These are phyloP conservation scores for Vitis hybrid DNA, from an alignment of 177 flowering plant genomes.

Conservation along the genomic window DNA sequence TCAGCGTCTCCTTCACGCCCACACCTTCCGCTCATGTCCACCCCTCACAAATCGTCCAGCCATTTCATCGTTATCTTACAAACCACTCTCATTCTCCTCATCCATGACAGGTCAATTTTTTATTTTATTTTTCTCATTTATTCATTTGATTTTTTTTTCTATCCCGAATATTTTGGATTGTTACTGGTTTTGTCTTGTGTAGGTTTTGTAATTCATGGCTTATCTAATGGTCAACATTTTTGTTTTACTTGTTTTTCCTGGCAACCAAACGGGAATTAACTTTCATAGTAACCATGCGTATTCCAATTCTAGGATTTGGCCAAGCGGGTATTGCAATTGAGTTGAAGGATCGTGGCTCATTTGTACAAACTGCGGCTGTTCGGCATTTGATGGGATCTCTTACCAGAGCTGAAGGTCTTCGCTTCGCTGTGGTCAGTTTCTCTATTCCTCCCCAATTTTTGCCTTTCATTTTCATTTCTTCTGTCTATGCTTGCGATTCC, in stretches of 20 bases:
- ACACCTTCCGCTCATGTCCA: too few species aligned
- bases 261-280: too few species aligned
- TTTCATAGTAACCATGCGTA: too few species aligned
- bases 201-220: too few species aligned
- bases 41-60: background rate
- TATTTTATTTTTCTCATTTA: background rate
- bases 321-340: conserved; percentile 2
- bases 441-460: background rate
- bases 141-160: background rate
- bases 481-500: background rate
- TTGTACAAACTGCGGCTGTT: conserved; percentile 50
- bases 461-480: background rate
- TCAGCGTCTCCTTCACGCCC: too few species aligned
- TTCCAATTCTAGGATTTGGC: too few species aligned
- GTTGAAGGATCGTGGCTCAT: conserved; percentile 21
- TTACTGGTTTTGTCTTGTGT: too few species aligned
- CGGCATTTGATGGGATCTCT: conserved; percentile 67
- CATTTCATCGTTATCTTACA: too few species aligned
- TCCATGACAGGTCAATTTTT: conserved; percentile 6
- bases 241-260: too few species aligned
- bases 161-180: background rate
- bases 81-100: conserved; percentile 12
- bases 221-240: too few species aligned
- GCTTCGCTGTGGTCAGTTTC: conserved; percentile 74
- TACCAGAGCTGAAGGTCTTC: conserved; percentile 58